Evolutionary conservation across 305 asterid species (phyloP), one percentile per base, ranked within the genome.

Genomic region (Plantago rigida): DNA sequence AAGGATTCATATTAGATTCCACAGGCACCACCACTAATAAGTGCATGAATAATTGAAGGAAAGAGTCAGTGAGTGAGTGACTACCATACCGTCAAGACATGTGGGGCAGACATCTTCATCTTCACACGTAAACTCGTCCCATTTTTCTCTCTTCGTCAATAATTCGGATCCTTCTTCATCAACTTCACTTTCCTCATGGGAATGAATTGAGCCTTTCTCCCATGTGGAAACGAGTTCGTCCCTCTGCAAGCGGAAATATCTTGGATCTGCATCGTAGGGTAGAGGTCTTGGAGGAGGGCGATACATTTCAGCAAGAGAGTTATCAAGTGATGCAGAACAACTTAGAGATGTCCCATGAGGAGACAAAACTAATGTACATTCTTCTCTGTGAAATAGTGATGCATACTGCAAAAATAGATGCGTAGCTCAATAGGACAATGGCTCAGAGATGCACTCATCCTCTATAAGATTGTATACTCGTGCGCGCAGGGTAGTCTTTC

Each of bases 61-160:
- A 53, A 53, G 41, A 11, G 42, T 53, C 19, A 17, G 19, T 17
- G 42, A 53, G 58, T 53, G 11, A 53, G 58, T 12, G 17, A 53
- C 2, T 26, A 53, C 65, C 47, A 24, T 75, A 87, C 97, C 97
- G 82, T 87, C 96, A 65, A 90, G 96, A 77, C 97, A 90, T 14
- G 96, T 90, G 24, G 96, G 96, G 75, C 97, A 89, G 60, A 85
- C 95, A 78, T 89, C 97, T 81, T 89, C 96, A 63, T 89, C 97
- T 69, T 90, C 78, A 59, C 84, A 74, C 3, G 82, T 62, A 73
- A 78, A 79, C 69, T 79, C 86, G 53, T 72, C 78, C 96, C 96
- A 86, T 78, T 87, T 88, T 56, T 63, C 83, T 56, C 81, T 85
- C 67, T 59, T 65, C 69, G 77, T 73, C 83, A 82, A 51, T 42